Base-by-base conservation (phyloP, 1,284 basidiomycete species). In the Ustilago shanxiensis region DNA sequence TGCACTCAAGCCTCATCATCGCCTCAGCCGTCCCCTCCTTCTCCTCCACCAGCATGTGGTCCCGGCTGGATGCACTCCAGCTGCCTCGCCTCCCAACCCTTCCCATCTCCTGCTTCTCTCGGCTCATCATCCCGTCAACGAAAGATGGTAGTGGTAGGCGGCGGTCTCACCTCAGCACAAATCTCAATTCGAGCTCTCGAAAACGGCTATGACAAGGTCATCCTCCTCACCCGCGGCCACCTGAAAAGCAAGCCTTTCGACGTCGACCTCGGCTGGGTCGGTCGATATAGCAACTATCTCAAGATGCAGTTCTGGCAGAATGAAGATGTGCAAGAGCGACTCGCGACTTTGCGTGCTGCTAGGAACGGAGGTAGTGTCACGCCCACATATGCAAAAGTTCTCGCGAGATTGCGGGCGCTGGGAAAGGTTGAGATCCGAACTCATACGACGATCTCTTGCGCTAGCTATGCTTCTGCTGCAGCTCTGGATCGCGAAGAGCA, bases 161-260 rank as follows among this genome's bases (percentile, higher is more conserved):
- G 87, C 29, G 87, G 86, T 0, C 79, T 87, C 22, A 86, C 86
- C 3, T 86, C 86, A 6, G 86, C 86, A 0, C 87, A 87, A 58
- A 79, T 87, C 35, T 68, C 78, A 35, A 81, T 86, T 28, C 77
- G 85, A 3, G 82, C 82, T 1, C 60, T 87, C 9, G 51, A 71
- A 22, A 44, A 69, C 10, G 85, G 86, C 8, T 82, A 83, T 24
- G 56, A 77, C 7, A 75, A 80, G 47, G 86, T 87, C 37, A 67
- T 72, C n/a, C 74, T 87, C 11, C 45, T 87, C 28, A 57, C 80
- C 14, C 82, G 87, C 3, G 82, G 83, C 0, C 79, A 80, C 41
- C 68, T 87, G 47, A 87, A 86, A 57, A 74, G 83, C 47, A 86
- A 86, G 60, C 81, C 81, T 0, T 85, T 86, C 58, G 85, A 84